A percentile compares a stretch with the other conserved stretches of the same genome.
Evolutionary conservation across 768 basidiomycete genomes (phyloP).

Genomic region (Kwoniella europaea): DNA sequence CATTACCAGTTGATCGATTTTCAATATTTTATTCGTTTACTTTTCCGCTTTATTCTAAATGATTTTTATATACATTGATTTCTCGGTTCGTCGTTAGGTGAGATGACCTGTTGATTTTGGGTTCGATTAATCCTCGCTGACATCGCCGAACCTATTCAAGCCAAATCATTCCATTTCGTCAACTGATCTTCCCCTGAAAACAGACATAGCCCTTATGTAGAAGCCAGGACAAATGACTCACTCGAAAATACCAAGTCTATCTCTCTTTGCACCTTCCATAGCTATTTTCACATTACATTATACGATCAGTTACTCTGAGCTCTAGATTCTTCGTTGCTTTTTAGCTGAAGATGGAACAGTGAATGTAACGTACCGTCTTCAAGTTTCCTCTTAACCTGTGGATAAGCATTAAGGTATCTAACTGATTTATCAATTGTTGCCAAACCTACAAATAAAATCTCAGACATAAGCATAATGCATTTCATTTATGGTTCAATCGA

Average conservation of each 20-base stretch:
- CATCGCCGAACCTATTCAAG: conserved; percentile 50
- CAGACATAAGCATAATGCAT: background rate
- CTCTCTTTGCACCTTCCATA: conserved; percentile 55
- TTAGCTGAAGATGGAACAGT: background rate
- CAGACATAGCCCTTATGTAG: background rate
- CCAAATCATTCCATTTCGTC: conserved; percentile 1
- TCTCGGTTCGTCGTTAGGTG: too few species aligned
- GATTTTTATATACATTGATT: background rate
- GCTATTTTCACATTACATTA: conserved; percentile 35
- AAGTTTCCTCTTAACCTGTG: conserved; percentile 53
- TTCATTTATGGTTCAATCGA: too few species aligned
- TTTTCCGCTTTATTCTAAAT: too few species aligned
- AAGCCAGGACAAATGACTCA: conserved; percentile 27
- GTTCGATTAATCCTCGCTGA: conserved; percentile 51
- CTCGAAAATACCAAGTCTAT: conserved; percentile 58
- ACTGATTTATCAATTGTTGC: conserved; percentile 56
- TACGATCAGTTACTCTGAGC: conserved; percentile 43
- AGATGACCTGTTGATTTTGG: background rate
- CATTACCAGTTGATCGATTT: too few species aligned
- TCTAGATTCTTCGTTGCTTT: too few species aligned
- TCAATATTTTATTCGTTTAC: too few species aligned
- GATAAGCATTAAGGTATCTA: conserved; percentile 52
- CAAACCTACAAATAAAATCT: conserved; percentile 37
- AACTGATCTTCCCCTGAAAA: background rate
- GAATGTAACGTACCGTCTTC: conserved; percentile 44